Percentiles rank a stretch among this genome's conserved stretches.
These are phyloP conservation scores for Backusella macrospora DNA, from an alignment of 192 early-diverging fungal species.

Conservation along the genomic window DNA sequence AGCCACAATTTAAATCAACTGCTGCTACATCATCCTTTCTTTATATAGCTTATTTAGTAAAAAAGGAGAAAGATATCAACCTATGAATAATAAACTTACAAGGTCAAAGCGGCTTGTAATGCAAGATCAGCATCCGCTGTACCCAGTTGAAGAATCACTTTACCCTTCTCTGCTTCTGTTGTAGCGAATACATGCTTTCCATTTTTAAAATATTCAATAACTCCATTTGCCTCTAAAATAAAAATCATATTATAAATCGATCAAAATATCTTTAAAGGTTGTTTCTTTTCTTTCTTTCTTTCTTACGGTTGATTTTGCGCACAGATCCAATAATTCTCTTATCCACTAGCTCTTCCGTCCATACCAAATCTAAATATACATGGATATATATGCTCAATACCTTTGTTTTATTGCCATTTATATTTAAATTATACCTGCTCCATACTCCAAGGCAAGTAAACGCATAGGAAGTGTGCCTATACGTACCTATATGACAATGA, in stretches of 20 bases:
- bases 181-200: constrained; percentile 68
- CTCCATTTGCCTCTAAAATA: constrained; percentile 59
- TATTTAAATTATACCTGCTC: constrained; percentile 65
- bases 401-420: not conserved
- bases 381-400: not conserved
- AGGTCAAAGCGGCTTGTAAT: constrained; percentile 77
- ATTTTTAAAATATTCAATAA: constrained; percentile 76
- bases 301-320: constrained; percentile 75
- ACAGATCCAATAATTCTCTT: constrained; percentile 75
- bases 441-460: constrained; percentile 80
- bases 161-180: constrained; percentile 73
- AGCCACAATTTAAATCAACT: constrained; percentile 98
- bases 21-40: constrained; percentile 84
- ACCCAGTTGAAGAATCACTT: constrained; percentile 93
- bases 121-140: constrained; percentile 85
- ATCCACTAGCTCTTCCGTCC: constrained; percentile 89
- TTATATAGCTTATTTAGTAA: not conserved
- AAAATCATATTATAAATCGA: not conserved
- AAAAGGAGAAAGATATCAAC: not conserved
- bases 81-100: constrained; percentile 55
- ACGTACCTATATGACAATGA: constrained; percentile 52
- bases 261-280: not conserved
- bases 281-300: not conserved
- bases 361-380: constrained; percentile 73
- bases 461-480: constrained; percentile 91